Evolutionary conservation across 768 basidiomycete genomes (phyloP), one percentile per base, ranked within the genome.

Genomic region (Amanita pallidorosea): DNA sequence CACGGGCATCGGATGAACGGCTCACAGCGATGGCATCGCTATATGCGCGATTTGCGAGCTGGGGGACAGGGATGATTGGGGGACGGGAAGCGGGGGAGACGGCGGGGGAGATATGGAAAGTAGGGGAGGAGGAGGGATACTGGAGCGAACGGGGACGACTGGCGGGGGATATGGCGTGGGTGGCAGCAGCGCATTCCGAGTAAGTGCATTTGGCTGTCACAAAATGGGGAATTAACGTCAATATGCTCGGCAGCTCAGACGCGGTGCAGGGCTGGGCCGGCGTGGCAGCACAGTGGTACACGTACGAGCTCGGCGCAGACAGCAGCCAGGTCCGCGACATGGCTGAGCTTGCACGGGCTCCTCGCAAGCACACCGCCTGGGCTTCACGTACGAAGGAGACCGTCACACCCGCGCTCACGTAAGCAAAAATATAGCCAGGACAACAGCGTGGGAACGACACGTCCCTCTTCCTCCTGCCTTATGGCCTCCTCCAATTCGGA

Each of bases 401-500:
- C 7, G 70, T 76, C 22, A 70, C 70, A 37, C 67, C 63, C 11
- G 70, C 65, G 17, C 37, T 40, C 37, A 40, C 20, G 20, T 33
- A 33, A 33, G 33, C 33, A 29, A 9, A 29, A 29, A 29, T 8
- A 29, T 29, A 29, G 29, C 2, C 29, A 9, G 29, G 9, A 29
- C 15, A 25, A 35, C 1, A 31, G 15, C 45, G 45, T 46, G 45
- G 11, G 45, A 46, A n/a, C 45, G 62, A 52, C 59, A 55, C 54
- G 53, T 55, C 44, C 38, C 51, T 31, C 36, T 45, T 49, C 22
- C 23, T 37, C 46, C 55, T 63, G 53, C 58, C 63, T 18, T 53
- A 83, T 85, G 81, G 72, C 77, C 56, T 62, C 77, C 5, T 79
- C 82, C 13, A 74, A 81, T 35, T 83, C 87, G 42, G 90, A 94